Evolutionary conservation across 2,329 filamentous ascomycete genomes (phyloP).

Genomic region (Cephalotrichum gorgonifer): DNA sequence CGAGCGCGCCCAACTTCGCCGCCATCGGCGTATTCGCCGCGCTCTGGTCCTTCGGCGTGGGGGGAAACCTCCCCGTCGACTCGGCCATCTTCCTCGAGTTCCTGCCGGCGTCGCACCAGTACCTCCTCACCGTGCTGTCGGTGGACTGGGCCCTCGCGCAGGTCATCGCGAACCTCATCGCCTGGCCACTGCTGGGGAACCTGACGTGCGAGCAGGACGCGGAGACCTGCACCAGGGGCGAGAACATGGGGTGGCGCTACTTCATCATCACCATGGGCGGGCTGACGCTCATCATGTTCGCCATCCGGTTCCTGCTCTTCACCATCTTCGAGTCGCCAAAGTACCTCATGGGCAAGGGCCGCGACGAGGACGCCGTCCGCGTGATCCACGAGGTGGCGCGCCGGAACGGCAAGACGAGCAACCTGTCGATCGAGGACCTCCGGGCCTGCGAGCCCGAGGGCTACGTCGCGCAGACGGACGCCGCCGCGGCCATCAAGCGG

Average conservation of each 20-base stretch:
- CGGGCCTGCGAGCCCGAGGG: conserved; percentile 25
- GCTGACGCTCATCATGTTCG: conserved; percentile 29
- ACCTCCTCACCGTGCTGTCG: conserved; percentile 33
- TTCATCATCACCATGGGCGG: conserved; percentile 32
- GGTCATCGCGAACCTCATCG: conserved; percentile 31
- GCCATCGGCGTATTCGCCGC: conserved; percentile 54
- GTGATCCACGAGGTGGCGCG: conserved; percentile 35
- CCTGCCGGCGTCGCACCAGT: conserved; percentile 34
- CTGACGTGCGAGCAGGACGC: conserved; percentile 25
- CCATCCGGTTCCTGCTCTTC: conserved; percentile 35
- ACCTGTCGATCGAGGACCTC: conserved; percentile 25
- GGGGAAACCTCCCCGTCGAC: conserved; percentile 40
- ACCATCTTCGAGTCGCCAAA: conserved; percentile 36
- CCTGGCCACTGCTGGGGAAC: conserved; percentile 30
- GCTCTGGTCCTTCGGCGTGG: conserved; percentile 34
- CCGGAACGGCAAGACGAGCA: conserved; percentile 22
- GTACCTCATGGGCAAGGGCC: conserved; percentile 30
- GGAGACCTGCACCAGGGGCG: conserved; percentile 23
- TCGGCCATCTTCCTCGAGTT: conserved; percentile 42
- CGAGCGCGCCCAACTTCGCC: conserved; percentile 56
- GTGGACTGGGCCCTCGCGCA: conserved; percentile 43
- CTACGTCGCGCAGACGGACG: conserved; percentile 17
- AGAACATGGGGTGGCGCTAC: conserved; percentile 42
- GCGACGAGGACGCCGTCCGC: conserved; percentile 34
- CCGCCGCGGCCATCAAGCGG: conserved; percentile 20